These are phyloP conservation scores for Umbelopsis vinacea DNA, from an alignment of 192 early-diverging fungal genomes.

Conservation along the genomic window DNA sequence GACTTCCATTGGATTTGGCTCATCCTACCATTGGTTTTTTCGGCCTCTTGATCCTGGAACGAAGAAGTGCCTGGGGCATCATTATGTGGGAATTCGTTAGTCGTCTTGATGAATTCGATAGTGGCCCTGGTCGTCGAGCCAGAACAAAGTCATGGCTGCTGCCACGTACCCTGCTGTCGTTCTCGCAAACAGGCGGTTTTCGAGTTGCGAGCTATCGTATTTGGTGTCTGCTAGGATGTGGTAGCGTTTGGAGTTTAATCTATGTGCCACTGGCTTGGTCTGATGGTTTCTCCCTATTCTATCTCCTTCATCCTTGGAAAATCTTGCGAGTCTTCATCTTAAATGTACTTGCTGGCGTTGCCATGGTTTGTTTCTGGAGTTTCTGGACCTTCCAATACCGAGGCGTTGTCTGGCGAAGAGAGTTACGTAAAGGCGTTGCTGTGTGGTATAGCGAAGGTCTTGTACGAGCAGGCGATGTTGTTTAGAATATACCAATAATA, in stretches of 20 bases:
- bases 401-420: conserved; percentile 53
- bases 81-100: conserved; percentile 55
- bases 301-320: conserved; percentile 30
- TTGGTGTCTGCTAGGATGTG: conserved; percentile 50
- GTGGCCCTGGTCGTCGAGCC: conserved; percentile 2
- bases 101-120: conserved; percentile 44
- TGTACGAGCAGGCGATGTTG: conserved; percentile 18
- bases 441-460: conserved; percentile 42
- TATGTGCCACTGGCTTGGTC: conserved; percentile 30
- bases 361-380: conserved; percentile 52
- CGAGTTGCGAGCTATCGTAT: conserved; percentile 34
- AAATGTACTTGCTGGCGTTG: conserved; percentile 38
- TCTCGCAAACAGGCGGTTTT: conserved; percentile 19
- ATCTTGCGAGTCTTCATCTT: conserved; percentile 33
- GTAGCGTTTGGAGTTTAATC: conserved; percentile 48
- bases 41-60: conserved; percentile 47
- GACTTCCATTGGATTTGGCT: conserved; percentile 46
- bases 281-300: conserved; percentile 31
- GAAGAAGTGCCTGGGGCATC: conserved; percentile 51
- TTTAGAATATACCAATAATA: conserved; percentile 11
- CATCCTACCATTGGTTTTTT: conserved; percentile 51
- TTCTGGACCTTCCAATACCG: conserved; percentile 60
- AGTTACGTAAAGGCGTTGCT: conserved; percentile 53
- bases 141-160: conserved; percentile 19
- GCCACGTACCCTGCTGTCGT: conserved; percentile 6